These are phyloP conservation scores for Penicillium sclerotigenum DNA, from an alignment of 2,329 filamentous ascomycete genomes.

Conservation along the genomic window DNA sequence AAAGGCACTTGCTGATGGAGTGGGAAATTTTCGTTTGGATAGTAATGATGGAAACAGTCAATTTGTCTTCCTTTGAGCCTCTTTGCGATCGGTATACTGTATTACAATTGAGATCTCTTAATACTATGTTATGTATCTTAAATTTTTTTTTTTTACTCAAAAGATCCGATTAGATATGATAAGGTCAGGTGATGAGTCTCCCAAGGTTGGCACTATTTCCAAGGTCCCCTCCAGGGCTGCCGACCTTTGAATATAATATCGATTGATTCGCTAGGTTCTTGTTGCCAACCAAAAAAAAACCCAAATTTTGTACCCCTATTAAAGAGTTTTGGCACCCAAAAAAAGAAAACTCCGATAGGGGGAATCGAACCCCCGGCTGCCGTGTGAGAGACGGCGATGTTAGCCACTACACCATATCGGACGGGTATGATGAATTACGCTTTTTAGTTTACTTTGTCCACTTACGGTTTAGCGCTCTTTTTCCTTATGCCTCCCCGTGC, in stretches of 20 bases:
- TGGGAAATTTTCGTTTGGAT: background rate
- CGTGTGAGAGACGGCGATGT: slow-evolving; percentile 32
- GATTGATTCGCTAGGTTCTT: background rate
- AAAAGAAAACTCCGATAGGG: slow-evolving; percentile 22
- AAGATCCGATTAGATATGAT: slow-evolving; percentile 13
- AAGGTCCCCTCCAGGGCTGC: background rate
- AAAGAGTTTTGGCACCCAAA: too few species aligned
- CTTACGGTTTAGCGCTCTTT: too few species aligned
- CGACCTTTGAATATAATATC: too few species aligned
- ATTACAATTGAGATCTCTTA: background rate
- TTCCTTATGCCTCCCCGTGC: too few species aligned
- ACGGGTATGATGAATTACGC: too few species aligned
- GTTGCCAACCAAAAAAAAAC: too few species aligned
- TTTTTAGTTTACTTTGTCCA: too few species aligned
- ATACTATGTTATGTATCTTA: background rate
- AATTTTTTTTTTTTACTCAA: background rate
- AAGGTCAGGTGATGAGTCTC: slow-evolving; percentile 8
- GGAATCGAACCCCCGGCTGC: slow-evolving; percentile 32
- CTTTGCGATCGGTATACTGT: background rate
- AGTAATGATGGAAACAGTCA: background rate
- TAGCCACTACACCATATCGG: slow-evolving; percentile 33
- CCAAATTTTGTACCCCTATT: too few species aligned
- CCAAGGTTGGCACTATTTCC: background rate
- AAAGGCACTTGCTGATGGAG: background rate
- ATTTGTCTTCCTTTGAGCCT: background rate